Conservation (phyloP, 2,329 filamentous ascomycete species). For the Chalaropsis ovoidea region DNA sequence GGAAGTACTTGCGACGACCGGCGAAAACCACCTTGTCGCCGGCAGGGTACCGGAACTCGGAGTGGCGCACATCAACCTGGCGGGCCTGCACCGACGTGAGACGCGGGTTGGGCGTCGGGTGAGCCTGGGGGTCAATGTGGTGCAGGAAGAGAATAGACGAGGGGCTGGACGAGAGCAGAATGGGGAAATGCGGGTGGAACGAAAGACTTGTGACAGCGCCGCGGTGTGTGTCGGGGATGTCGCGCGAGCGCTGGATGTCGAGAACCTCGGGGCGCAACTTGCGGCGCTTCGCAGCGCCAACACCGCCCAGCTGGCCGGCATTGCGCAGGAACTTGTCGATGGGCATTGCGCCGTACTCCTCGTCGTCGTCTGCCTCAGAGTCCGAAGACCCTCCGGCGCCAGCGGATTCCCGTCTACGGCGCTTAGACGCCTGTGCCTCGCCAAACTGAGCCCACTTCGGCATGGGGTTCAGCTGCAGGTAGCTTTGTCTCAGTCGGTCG, state of each 20-base stretch:
- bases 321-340: constrained; percentile 71
- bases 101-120: constrained; percentile 72
- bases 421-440: constrained; percentile 42
- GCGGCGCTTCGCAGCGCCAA: constrained; percentile 47
- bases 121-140: constrained; percentile 67
- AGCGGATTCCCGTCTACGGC: constrained; percentile 43
- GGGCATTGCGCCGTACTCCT: constrained; percentile 56
- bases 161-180: constrained; percentile 80
- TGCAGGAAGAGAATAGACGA: constrained; percentile 81
- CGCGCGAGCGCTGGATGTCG: constrained; percentile 79
- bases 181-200: constrained; percentile 81
- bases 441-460: constrained; percentile 50
- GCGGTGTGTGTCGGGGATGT: constrained; percentile 69
- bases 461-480: constrained; percentile 48
- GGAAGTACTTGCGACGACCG: constrained; percentile 81
- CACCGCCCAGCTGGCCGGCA: constrained; percentile 53
- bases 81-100: constrained; percentile 83
- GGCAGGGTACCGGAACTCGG: constrained; percentile 62
- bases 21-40: constrained; percentile 80
- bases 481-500: constrained; percentile 69
- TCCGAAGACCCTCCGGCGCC: constrained; percentile 31
- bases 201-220: constrained; percentile 71
- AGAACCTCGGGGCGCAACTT: constrained; percentile 78
- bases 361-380: constrained; percentile 44
- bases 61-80: constrained; percentile 71